phyloP scores from a whole-genome alignment of 768 basidiomycete genomes.

The Thelephora ganbajun region DNA sequence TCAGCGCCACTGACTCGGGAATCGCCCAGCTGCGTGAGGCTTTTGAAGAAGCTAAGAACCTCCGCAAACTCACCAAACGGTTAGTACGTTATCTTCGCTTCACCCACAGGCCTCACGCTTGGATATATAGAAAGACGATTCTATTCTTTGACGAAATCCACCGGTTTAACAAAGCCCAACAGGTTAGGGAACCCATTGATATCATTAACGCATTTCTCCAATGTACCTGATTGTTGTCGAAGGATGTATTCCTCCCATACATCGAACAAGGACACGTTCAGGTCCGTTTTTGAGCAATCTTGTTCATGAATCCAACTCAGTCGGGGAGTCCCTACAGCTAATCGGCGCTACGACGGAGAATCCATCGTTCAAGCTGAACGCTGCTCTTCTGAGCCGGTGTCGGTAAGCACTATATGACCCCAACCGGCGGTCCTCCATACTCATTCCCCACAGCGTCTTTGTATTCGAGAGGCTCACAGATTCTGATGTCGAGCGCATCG shows the following conservation, averaged over 20 bases:
- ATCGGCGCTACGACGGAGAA: slow-evolving; percentile 86
- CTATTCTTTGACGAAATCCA: slow-evolving; percentile 81
- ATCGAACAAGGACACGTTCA: slow-evolving; percentile 69
- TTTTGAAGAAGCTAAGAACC: slow-evolving; percentile 63
- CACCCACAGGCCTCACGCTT: slow-evolving; percentile 3
- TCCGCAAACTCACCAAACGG: slow-evolving; percentile 53
- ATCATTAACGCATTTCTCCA: not conserved
- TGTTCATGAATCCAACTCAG: not conserved
- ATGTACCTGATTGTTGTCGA: slow-evolving; percentile 6
- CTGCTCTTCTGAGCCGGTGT: slow-evolving; percentile 62
- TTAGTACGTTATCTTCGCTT: slow-evolving; percentile 11
- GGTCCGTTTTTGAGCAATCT: slow-evolving; percentile 11
- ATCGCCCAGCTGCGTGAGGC: slow-evolving; percentile 60
- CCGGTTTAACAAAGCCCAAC: slow-evolving; percentile 60
- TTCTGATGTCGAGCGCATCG: slow-evolving; percentile 41
- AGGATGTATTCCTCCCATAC: slow-evolving; percentile 74
- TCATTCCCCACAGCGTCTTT: slow-evolving; percentile 42
- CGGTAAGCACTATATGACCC: slow-evolving; percentile 29
- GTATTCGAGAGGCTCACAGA: slow-evolving; percentile 55
- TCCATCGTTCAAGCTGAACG: slow-evolving; percentile 71
- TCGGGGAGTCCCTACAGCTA: slow-evolving; percentile 24
- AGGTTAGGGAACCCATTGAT: slow-evolving; percentile 23
- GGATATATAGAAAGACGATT: slow-evolving; percentile 42
- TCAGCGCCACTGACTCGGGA: slow-evolving; percentile 59
- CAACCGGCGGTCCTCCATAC: not conserved